Evolutionary conservation across 2,329 filamentous ascomycete species (phyloP).

Genomic region (Paramyrothecium roridum): DNA sequence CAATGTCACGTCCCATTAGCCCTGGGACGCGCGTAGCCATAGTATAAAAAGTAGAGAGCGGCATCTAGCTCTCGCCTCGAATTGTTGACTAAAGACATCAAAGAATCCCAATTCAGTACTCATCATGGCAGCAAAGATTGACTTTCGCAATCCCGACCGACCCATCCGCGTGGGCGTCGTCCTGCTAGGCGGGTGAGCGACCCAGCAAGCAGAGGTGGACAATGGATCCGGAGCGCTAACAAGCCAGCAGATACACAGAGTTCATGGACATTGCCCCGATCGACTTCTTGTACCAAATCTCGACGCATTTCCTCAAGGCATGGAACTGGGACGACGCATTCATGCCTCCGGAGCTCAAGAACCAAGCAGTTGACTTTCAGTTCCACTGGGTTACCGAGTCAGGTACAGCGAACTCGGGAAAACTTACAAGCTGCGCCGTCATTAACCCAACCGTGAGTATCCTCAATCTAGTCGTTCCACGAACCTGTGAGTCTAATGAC

Average conservation of each 20-base stretch:
- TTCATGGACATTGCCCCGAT: slow-evolving; percentile 29
- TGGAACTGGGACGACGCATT: slow-evolving; percentile 2
- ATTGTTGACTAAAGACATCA: no score
- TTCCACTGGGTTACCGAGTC: slow-evolving; percentile 32
- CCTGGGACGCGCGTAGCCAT: no score
- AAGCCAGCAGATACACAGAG: slow-evolving; percentile 22
- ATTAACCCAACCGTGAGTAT: slow-evolving; percentile 23
- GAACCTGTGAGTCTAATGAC: not conserved
- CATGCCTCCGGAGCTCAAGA: slow-evolving; percentile 8
- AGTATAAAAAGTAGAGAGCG: no score
- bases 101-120: no score
- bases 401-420: slow-evolving; percentile 5
- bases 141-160: not conserved
- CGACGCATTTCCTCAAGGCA: slow-evolving; percentile 10
- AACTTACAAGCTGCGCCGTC: slow-evolving; percentile 20
- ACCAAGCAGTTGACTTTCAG: slow-evolving; percentile 22
- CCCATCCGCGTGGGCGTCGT: slow-evolving; percentile 12
- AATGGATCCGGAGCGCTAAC: not conserved
- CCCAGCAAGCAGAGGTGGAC: not conserved
- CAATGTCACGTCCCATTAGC: no score
- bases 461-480: not conserved
- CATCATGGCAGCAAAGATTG: not conserved
- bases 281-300: slow-evolving; percentile 21
- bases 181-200: slow-evolving; percentile 8
- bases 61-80: no score